Evolutionary conservation across 805 yeast species (phyloP), one percentile per base, ranked within the genome.

Genomic region (Saccharomycopsis fodiens): DNA sequence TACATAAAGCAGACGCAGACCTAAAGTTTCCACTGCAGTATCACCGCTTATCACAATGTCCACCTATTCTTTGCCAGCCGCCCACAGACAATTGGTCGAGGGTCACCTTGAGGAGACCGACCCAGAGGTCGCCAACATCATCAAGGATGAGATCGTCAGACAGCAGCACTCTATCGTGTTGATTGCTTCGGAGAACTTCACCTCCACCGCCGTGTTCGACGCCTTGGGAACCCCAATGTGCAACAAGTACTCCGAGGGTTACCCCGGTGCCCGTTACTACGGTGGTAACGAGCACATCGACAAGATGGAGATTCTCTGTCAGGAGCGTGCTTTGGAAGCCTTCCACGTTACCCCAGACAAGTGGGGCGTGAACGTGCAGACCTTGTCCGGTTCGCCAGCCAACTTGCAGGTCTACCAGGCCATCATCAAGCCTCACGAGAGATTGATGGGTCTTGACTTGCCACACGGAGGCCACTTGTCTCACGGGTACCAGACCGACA

Each of bases 401-500:
- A 91, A 91, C 67, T 74, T 91, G 64, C 86, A 91, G 58, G 88
- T 88, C 29, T 91, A 91, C 67, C 85, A 88, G 47, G 94, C 97
- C 25, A 66, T 91, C 41, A 67, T 91, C 76, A 82, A 84, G 57
- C 87, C 84, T 42, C 93, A 88, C 54, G 97, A 88, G 59, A 79
- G 97, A 65, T 67, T 91, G 54, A 91, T 91, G 98, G 98, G 98
- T 58, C 76, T 91, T 54, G 97, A 91, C 65, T 76, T 91, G 61
- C 97, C 98, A 51, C 97, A 91, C 59, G 98, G 98, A 59, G 98
- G 98, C 55, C 98, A 91, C 65, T 76, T 91, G 63, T 85, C 95
- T 36, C 98, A 91, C 63, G 98, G 98, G 57, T 91, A 91, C 70
- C 96, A 88, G 71, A 85, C 96, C 44, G 80, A 83, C 51, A 69